These are phyloP conservation scores for Metarhizium album DNA, from an alignment of 2,329 filamentous ascomycete species.

Conservation along the genomic window DNA sequence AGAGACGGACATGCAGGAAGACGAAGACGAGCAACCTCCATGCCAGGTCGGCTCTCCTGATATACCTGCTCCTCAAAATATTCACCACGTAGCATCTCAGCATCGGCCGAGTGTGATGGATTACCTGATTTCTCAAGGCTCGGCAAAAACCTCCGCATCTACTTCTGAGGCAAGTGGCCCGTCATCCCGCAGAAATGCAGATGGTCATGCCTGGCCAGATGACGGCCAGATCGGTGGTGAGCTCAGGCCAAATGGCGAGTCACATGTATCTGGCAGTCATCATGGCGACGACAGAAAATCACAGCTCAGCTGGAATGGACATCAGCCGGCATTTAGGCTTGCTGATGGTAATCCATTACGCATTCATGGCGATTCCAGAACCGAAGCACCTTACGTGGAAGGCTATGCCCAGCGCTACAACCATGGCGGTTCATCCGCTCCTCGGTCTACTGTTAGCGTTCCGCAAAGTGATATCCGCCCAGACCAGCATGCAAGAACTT, in stretches of 20 bases:
- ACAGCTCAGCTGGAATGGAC: slow-evolving; percentile 1
- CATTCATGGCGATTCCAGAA: not conserved
- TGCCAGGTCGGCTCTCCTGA: slow-evolving; percentile 5
- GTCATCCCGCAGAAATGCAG: not conserved
- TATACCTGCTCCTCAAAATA: slow-evolving; percentile 3
- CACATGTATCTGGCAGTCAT: not conserved
- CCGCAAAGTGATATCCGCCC: slow-evolving; percentile 2
- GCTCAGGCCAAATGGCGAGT: not conserved
- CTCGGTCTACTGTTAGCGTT: slow-evolving; percentile 1
- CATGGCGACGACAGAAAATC: not conserved
- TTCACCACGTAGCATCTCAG: slow-evolving; percentile 3
- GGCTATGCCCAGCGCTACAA: not conserved
- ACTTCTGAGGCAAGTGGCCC: slow-evolving; percentile 4
- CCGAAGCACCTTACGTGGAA: not conserved
- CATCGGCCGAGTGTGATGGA: slow-evolving; percentile 12
- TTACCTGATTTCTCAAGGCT: slow-evolving; percentile 9
- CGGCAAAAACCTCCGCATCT: slow-evolving; percentile 4
- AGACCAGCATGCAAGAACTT: not conserved
- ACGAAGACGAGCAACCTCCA: not conserved
- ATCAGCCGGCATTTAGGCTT: not conserved
- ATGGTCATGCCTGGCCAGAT: slow-evolving; percentile 1
- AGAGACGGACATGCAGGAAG: not conserved
- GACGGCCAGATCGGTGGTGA: not conserved
- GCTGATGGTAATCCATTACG: not conserved
- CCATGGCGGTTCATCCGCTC: not conserved